Base-by-base conservation (phyloP, 2,329 filamentous ascomycete species). In the Colletotrichum sp. region DNA sequence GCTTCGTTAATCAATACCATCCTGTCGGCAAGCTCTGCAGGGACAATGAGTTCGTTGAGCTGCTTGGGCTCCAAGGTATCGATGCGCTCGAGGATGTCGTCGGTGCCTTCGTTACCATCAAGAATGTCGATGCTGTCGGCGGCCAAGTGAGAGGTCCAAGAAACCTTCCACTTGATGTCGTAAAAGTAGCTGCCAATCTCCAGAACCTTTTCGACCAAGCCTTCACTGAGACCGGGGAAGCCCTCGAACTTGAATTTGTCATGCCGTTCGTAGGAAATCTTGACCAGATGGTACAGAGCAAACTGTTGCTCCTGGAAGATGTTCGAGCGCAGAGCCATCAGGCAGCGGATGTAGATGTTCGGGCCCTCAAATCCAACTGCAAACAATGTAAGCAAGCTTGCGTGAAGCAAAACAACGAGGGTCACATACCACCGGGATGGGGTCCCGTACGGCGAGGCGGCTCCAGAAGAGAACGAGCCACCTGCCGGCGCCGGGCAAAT, bases 201-300 rank as follows among this genome's bases (percentile, higher is more conserved):
- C 66, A 98, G 88, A 3, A 94, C 93, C 82, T 98, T 98, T 77
- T 96, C 94, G 71, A 98, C 92, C 12, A 99, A 89, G 4, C 95
- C 95, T 84, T 99, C 97, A 1, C 95, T 95, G 32, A 99, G 89
- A 12, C 95, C 93, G 2, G 95, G 94, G 79, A 98, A 99, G 7
- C 95, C 95, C 80, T 98, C 96, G 79, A 99, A 98, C 76, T 95
- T 94, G 85, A 98, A 98, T 84, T 98, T 98, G 83, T 99, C 97
- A 61, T 96, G 96, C 59, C 96, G 92, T 84, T 99, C 96, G 81
- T 94, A 97, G 0, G 96, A 98, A 32, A 99, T 98, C 83, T 98
- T 98, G 75, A 99, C 96, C 6, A 99, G 87, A 81, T 99, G 96
- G 80, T 98, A 95, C 13, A 99, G 88, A 0, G 96, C 96, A 85